Conservation (phyloP, 169 alveolate genomes). For the Eimeria maxima region DNA sequence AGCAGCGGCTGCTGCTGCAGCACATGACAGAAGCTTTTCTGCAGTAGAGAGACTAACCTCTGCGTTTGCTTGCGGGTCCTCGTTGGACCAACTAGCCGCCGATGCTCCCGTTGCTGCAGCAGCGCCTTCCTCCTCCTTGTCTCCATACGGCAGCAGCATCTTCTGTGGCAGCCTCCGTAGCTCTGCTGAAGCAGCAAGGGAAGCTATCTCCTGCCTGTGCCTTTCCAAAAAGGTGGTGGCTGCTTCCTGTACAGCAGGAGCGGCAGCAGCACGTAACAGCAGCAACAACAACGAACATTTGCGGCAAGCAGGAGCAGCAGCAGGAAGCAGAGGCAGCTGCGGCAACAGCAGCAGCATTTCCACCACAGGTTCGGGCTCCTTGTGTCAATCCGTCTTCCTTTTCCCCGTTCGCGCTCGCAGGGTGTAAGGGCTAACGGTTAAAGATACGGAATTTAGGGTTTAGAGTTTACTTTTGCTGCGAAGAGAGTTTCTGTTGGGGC, state of each 20-base stretch:
- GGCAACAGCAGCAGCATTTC: neutral
- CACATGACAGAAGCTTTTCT: constrained; percentile 16
- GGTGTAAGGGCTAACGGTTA: constrained; percentile 23
- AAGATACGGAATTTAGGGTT: constrained; percentile 21
- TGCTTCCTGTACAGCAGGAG: constrained; percentile 73
- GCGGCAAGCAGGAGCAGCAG: neutral
- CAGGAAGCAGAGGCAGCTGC: neutral
- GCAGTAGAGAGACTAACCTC: constrained; percentile 58
- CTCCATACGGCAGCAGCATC: constrained; percentile 78
- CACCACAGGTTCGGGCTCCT: neutral
- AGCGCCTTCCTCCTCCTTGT: constrained; percentile 62
- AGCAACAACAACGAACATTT: neutral
- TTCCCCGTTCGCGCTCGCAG: neutral
- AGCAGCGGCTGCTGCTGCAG: constrained; percentile 46
- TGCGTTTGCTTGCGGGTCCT: constrained; percentile 61
- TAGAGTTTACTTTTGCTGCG: constrained; percentile 45
- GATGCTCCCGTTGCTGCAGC: constrained; percentile 54
- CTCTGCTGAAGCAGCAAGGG: constrained; percentile 50
- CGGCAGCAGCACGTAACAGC: neutral
- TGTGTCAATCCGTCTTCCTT: neutral
- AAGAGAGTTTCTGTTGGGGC: constrained; percentile 50
- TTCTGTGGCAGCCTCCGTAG: constrained; percentile 60
- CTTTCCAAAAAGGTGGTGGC: constrained; percentile 36
- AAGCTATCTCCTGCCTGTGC: constrained; percentile 34
- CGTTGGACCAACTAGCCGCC: constrained; percentile 60